Conservation (phyloP, 2,329 filamentous ascomycete species). For the Tolypocladium ovalisporum region DNA sequence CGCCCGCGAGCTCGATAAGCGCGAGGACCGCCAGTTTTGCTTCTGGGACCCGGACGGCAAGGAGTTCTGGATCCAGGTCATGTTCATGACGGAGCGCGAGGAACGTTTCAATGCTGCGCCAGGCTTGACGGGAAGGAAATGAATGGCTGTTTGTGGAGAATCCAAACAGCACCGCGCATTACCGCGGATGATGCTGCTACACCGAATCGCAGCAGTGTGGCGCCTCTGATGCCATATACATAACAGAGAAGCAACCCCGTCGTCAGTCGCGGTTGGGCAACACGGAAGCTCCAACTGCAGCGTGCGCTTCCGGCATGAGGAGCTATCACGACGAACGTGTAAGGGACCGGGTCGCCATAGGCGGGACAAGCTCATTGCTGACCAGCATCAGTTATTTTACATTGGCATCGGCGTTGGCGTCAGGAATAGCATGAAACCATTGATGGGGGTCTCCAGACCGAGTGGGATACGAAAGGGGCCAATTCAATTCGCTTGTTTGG, state of each 20-base stretch:
- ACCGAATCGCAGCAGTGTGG: not conserved
- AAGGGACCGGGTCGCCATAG: not conserved
- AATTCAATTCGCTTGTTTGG: not conserved
- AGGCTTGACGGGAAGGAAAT: constrained; percentile 41
- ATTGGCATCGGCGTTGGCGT: not conserved
- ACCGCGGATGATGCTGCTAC: not conserved
- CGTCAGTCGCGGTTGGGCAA: not conserved
- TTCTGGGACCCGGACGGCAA: constrained; percentile 95
- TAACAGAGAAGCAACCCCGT: not conserved
- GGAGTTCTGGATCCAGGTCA: constrained; percentile 95
- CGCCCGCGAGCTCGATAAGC: constrained; percentile 80
- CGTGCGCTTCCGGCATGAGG: not conserved
- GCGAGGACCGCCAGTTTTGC: constrained; percentile 79
- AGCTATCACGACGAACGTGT: not conserved
- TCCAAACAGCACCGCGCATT: not conserved
- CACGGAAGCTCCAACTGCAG: not conserved
- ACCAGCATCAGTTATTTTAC: not conserved
- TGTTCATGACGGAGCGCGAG: constrained; percentile 97
- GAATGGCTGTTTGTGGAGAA: constrained; percentile 5
- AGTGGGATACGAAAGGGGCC: not conserved
- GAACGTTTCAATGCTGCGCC: constrained; percentile 68
- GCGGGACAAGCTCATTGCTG: not conserved
- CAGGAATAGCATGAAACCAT: not conserved
- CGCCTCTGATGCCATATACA: not conserved
- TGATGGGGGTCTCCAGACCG: not conserved